Evolutionary conservation across 164 flowering plant species (phyloP).

Genomic region (Nymphaea thermarum): DNA sequence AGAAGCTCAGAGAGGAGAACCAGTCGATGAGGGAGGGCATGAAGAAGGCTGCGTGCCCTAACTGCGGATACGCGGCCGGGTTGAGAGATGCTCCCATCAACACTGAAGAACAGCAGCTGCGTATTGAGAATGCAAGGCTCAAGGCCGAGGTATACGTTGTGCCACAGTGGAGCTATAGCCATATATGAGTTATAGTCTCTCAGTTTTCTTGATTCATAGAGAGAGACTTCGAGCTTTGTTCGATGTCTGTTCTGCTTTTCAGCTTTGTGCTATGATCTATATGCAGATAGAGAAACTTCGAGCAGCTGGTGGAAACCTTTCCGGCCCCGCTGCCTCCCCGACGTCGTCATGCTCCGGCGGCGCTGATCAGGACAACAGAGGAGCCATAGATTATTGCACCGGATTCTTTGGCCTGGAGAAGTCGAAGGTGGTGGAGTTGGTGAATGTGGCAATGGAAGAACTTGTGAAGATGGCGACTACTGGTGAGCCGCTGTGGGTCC

Average conservation of each 20-base stretch:
- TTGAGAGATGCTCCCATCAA: conserved; percentile 29
- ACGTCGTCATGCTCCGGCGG: conserved; percentile 52
- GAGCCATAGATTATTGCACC: conserved; percentile 59
- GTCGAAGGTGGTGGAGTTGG: conserved; percentile 52
- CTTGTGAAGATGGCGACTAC: conserved; percentile 67
- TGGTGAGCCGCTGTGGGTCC: conserved; percentile 81
- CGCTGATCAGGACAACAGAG: conserved; percentile 43
- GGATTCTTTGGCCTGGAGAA: conserved; percentile 76
- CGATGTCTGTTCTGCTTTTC: no score
- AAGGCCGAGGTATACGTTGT: conserved; percentile 66
- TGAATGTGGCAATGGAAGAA: conserved; percentile 51
- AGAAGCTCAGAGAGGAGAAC: conserved; percentile 72
- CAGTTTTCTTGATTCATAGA: no score
- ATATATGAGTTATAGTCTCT: no score
- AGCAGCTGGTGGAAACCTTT: conserved; percentile 33
- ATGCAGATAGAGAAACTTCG: conserved; percentile 65
- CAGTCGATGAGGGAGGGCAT: conserved; percentile 67
- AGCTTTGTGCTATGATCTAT: background rate
- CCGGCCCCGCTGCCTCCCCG: conserved; percentile 34
- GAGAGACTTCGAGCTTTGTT: no score
- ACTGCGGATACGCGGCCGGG: conserved; percentile 62
- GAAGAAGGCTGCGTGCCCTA: conserved; percentile 67
- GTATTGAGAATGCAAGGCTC: conserved; percentile 81
- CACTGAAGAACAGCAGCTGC: conserved; percentile 63
- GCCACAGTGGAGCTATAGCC: background rate